Evolutionary conservation across 106 monocot genomes (phyloP).

Genomic region (Triglochin maritima): DNA sequence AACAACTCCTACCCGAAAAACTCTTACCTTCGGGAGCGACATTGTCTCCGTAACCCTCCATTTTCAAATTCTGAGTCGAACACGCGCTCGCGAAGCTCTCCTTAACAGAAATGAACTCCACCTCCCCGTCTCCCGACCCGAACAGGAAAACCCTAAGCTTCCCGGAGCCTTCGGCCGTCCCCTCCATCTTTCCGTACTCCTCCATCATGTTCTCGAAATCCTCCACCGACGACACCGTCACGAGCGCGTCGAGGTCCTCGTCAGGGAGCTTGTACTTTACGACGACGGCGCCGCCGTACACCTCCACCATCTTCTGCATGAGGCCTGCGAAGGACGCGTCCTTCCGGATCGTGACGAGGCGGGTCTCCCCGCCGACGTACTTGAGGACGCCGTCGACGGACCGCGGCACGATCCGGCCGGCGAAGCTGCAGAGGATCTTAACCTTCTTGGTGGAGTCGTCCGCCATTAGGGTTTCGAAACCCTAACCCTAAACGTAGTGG

Average conservation of each 20-base stretch:
- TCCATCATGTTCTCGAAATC: conserved; percentile 98
- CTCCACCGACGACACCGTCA: conserved; percentile 65
- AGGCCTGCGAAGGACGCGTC: conserved; percentile 39
- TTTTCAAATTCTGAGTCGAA: conserved; percentile 31
- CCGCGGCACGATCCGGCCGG: conserved; percentile 65
- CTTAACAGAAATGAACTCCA: conserved; percentile 8
- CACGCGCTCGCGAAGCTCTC: conserved; percentile 7
- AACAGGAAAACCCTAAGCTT: conserved; percentile 56
- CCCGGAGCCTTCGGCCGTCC: conserved; percentile 34
- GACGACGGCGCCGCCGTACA: conserved; percentile 26
- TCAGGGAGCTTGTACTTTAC: conserved; percentile 82
- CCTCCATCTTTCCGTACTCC: conserved; percentile 64
- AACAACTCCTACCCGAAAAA: background rate
- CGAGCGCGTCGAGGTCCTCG: conserved; percentile 78
- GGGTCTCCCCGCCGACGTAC: conserved; percentile 74
- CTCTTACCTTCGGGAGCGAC: background rate
- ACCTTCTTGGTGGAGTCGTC: conserved; percentile 13
- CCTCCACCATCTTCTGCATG: conserved; percentile 38
- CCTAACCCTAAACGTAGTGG: background rate
- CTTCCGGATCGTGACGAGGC: conserved; percentile 50
- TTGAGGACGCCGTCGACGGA: conserved; percentile 65
- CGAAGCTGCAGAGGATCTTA: conserved; percentile 78
- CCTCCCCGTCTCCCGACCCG: background rate
- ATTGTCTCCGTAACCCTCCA: conserved; percentile 4
- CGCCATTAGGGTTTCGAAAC: background rate